phyloP scores from a whole-genome alignment of 1,139 yeast species.

The Geotrichum australiense region DNA sequence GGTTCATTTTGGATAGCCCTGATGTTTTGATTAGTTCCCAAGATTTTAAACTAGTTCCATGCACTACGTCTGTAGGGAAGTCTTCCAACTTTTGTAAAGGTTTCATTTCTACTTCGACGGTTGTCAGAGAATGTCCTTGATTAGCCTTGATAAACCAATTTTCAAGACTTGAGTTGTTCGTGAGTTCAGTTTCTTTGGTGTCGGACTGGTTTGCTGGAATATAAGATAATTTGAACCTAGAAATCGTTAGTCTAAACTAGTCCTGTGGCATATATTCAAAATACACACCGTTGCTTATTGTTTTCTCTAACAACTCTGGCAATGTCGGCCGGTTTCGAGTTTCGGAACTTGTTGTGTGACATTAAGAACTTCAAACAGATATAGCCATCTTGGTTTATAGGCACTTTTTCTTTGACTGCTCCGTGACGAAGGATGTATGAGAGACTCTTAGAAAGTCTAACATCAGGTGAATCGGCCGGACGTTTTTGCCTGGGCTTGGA shows the following conservation, averaged over 20 bases:
- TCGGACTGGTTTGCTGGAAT: conserved; percentile 12
- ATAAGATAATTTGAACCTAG: conserved; percentile 15
- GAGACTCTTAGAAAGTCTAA: conserved; percentile 60
- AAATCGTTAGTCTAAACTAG: conserved; percentile 4
- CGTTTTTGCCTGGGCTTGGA: conserved; percentile 5
- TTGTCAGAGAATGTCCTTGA: conserved; percentile 77
- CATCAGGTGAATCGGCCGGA: conserved; percentile 24
- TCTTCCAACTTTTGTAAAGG: conserved; percentile 27
- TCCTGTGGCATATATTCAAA: conserved; percentile 20
- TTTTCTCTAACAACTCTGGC: conserved; percentile 54
- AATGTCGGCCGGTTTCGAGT: conserved; percentile 50
- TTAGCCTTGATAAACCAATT: conserved; percentile 63
- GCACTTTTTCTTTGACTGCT: conserved; percentile 62
- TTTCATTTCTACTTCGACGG: conserved; percentile 42
- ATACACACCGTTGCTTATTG: conserved; percentile 60
- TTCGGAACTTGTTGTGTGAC: conserved; percentile 52
- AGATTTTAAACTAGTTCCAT: conserved; percentile 65
- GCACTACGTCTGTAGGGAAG: conserved; percentile 48
- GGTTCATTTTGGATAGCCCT: conserved; percentile 60
- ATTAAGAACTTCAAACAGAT: conserved; percentile 49
- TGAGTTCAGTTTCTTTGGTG: background rate
- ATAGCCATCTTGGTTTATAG: conserved; percentile 63
- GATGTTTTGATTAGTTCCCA: conserved; percentile 46
- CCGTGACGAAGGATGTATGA: conserved; percentile 78
- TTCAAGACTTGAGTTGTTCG: conserved; percentile 13